Evolutionary conservation across 2,329 filamentous ascomycete species (phyloP).

Genomic region (Scedosporium minutisporum): DNA sequence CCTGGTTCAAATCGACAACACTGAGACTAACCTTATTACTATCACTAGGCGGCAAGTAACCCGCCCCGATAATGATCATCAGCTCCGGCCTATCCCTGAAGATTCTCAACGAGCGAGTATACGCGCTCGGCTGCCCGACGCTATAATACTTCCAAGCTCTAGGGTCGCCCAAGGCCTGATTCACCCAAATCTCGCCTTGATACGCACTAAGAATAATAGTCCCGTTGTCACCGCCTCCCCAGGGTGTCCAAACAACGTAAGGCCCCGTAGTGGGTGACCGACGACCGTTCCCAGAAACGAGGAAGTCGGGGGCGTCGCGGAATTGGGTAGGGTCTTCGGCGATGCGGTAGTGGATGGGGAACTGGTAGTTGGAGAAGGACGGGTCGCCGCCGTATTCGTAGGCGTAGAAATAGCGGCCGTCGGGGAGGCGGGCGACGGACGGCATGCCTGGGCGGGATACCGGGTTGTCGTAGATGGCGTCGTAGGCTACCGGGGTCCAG

Average conservation of each 20-base stretch:
- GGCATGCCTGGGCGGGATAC: slow-evolving; percentile 61
- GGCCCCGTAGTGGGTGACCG: slow-evolving; percentile 23
- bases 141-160: slow-evolving; percentile 26
- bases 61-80: slow-evolving; percentile 33
- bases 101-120: slow-evolving; percentile 26
- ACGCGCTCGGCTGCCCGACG: slow-evolving; percentile 24
- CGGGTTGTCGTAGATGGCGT: slow-evolving; percentile 54
- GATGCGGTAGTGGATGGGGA: slow-evolving; percentile 36
- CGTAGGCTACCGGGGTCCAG: slow-evolving; percentile 47
- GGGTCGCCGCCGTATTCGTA: slow-evolving; percentile 51
- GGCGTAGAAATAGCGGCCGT: slow-evolving; percentile 51
- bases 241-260: slow-evolving; percentile 32
- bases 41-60: slow-evolving; percentile 35
- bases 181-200: slow-evolving; percentile 29
- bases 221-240: slow-evolving; percentile 30
- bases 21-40: slow-evolving; percentile 32
- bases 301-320: slow-evolving; percentile 18
- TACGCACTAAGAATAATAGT: slow-evolving; percentile 33
- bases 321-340: slow-evolving; percentile 27
- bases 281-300: slow-evolving; percentile 22
- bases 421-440: slow-evolving; percentile 46
- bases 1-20: slow-evolving; percentile 16
- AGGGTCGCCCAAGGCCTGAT: slow-evolving; percentile 27
- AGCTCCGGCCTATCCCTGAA: slow-evolving; percentile 23
- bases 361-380: slow-evolving; percentile 18